A percentile compares a stretch with the other conserved stretches of the same genome.
These are phyloP conservation scores for Phanerochaete carnosa DNA, from an alignment of 768 basidiomycete genomes.

Conservation along the genomic window DNA sequence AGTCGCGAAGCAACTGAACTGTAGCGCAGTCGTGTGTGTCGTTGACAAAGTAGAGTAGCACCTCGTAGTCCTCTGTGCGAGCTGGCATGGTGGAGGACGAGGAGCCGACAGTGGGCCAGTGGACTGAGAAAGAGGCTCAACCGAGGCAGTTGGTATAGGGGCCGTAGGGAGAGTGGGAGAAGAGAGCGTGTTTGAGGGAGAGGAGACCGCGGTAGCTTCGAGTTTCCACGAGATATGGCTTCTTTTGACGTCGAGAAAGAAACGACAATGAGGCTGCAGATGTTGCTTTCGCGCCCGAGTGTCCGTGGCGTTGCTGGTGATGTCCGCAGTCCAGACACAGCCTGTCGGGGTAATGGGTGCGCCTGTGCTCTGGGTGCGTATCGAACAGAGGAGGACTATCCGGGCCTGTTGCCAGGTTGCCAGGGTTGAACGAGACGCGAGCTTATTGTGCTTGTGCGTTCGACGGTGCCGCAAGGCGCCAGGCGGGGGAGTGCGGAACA, in stretches of 20 bases:
- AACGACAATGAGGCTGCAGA: constrained; percentile 10
- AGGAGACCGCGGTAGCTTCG: constrained; percentile 19
- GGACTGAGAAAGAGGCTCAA: constrained; percentile 6
- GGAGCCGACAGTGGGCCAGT: constrained; percentile 15
- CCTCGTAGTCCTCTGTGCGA: constrained; percentile 55
- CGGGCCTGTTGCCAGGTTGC: constrained; percentile 25
- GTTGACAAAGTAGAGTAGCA: constrained; percentile 67
- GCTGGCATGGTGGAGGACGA: constrained; percentile 48
- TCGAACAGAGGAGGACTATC: constrained; percentile 3
- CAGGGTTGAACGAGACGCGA: constrained; percentile 9
- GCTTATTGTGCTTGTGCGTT: constrained; percentile 21
- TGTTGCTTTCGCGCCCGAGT: constrained; percentile 3
- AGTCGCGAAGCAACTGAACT: constrained; percentile 62
- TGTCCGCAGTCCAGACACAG: constrained; percentile 5
- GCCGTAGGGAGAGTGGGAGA: constrained; percentile 25
- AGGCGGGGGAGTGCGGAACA: neutral
- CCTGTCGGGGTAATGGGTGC: constrained; percentile 9
- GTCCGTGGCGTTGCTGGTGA: neutral
- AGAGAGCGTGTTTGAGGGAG: constrained; percentile 18
- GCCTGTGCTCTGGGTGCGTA: constrained; percentile 9
- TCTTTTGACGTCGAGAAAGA: constrained; percentile 12
- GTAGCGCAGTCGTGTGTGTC: constrained; percentile 64
- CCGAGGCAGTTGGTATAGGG: constrained; percentile 17
- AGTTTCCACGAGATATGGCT: constrained; percentile 25
- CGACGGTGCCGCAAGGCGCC: constrained; percentile 1